Percentiles rank a stretch among this genome's conserved stretches.
phyloP scores from a whole-genome alignment of 441 rosid genomes.

The Erodium trifolium region DNA sequence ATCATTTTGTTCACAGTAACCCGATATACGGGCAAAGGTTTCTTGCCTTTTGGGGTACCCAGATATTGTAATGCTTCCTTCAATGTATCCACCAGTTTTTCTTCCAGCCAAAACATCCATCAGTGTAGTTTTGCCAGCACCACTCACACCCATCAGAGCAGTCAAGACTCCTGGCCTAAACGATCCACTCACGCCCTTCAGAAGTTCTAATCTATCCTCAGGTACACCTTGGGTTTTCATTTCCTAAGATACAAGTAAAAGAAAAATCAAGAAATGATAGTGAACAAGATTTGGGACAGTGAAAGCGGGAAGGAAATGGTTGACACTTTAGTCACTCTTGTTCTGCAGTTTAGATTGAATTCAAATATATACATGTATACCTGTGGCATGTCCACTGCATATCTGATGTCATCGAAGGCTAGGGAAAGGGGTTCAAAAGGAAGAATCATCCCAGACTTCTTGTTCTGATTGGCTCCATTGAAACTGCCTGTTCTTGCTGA shows the following conservation, averaged over 20 bases:
- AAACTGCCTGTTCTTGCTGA: slow-evolving; percentile 20
- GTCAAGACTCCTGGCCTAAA: slow-evolving; percentile 92
- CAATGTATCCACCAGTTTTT: slow-evolving; percentile 60
- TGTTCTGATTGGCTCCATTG: slow-evolving; percentile 9
- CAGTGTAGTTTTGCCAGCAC: slow-evolving; percentile 81
- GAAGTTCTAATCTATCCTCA: slow-evolving; percentile 48
- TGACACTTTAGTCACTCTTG: background rate
- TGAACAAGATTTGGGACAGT: background rate
- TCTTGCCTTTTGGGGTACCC: slow-evolving; percentile 66
- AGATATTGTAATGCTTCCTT: slow-evolving; percentile 47
- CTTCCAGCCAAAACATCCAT: slow-evolving; percentile 76
- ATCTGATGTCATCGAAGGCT: slow-evolving; percentile 46
- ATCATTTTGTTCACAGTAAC: slow-evolving; percentile 72
- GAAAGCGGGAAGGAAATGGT: too few species aligned
- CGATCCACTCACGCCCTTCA: slow-evolving; percentile 74
- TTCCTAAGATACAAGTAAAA: slow-evolving; percentile 26
- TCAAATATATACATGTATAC: slow-evolving; percentile 21
- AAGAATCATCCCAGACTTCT: slow-evolving; percentile 72
- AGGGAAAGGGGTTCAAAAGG: slow-evolving; percentile 76
- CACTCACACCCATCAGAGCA: slow-evolving; percentile 89
- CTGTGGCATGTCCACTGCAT: slow-evolving; percentile 74
- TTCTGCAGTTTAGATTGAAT: background rate
- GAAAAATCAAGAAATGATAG: background rate
- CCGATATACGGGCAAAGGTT: slow-evolving; percentile 61
- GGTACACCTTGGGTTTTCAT: slow-evolving; percentile 51